These are phyloP conservation scores for Aechmea fasciata DNA, from an alignment of 176 grass and related monocot species.

Conservation along the genomic window DNA sequence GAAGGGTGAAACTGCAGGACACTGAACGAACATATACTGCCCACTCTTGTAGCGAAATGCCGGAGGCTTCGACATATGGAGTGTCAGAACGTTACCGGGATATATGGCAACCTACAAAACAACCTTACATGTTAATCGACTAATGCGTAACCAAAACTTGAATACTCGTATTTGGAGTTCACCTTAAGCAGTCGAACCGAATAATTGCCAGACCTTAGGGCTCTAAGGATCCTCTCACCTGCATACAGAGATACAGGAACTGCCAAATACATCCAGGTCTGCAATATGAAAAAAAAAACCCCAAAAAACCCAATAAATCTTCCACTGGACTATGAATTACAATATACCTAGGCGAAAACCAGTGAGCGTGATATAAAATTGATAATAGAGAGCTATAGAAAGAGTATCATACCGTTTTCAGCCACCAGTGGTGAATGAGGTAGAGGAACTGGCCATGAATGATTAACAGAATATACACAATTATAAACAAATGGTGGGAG, in stretches of 20 bases:
- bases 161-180: conserved; percentile 10
- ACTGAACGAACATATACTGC: conserved; percentile 99
- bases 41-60: conserved; percentile 91
- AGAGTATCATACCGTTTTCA: conserved; percentile 57
- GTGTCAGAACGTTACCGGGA: conserved; percentile 86
- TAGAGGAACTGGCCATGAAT: conserved; percentile 83
- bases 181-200: conserved; percentile 89
- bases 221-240: conserved; percentile 81
- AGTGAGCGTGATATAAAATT: neutral
- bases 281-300: conserved; percentile 6
- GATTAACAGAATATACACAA: conserved; percentile 82
- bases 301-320: neutral
- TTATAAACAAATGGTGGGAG: conserved; percentile 80
- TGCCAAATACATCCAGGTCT: conserved; percentile 99
- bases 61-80: conserved; percentile 89
- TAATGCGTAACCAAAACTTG: conserved; percentile 17
- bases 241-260: conserved; percentile 75
- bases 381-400: neutral
- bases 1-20: conserved; percentile 88
- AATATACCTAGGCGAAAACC: neutral
- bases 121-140: conserved; percentile 21
- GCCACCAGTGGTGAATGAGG: conserved; percentile 69
- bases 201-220: conserved; percentile 80
- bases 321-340: neutral
- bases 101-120: conserved; percentile 81